Evolutionary conservation across 2,329 filamentous ascomycete species (phyloP).

Genomic region (Fusarium sp.): DNA sequence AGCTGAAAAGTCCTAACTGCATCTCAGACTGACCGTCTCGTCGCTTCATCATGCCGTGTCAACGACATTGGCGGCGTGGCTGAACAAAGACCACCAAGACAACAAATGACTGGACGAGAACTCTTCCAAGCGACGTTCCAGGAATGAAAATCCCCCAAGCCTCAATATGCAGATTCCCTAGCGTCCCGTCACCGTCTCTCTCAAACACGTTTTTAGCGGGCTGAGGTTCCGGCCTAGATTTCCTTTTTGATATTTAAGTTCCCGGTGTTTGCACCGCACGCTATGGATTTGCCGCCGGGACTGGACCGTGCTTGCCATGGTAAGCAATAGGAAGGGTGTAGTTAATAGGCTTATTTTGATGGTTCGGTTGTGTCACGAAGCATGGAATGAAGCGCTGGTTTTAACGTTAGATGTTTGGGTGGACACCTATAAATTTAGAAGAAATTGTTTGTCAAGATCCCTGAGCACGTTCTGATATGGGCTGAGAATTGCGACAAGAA

Average conservation of each 20-base stretch:
- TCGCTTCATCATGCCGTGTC: slow-evolving; percentile 1
- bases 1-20: slow-evolving; percentile 1
- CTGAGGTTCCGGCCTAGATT: slow-evolving; percentile 33
- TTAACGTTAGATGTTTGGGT: neutral
- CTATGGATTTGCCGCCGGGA: slow-evolving; percentile 19
- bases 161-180: slow-evolving; percentile 27
- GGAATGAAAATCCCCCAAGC: slow-evolving; percentile 15
- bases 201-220: slow-evolving; percentile 29
- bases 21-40: neutral
- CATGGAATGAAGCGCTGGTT: slow-evolving; percentile 5
- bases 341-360: slow-evolving; percentile 10
- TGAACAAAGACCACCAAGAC: neutral
- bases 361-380: slow-evolving; percentile 13
- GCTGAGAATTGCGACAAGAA: neutral
- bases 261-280: slow-evolving; percentile 25
- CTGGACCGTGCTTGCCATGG: slow-evolving; percentile 14
- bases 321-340: neutral
- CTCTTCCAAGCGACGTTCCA: slow-evolving; percentile 24
- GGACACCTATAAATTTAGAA: too few relatives aligned
- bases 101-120: slow-evolving; percentile 5
- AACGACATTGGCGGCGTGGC: slow-evolving; percentile 22
- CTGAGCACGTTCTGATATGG: neutral
- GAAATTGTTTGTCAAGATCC: too few relatives aligned
- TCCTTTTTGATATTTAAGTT: neutral
- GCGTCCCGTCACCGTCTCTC: slow-evolving; percentile 14